Percentiles rank a stretch among this genome's conserved stretches.
These are phyloP conservation scores for Bipolaris cookei DNA, from an alignment of 2,329 filamentous ascomycete genomes.

Conservation along the genomic window DNA sequence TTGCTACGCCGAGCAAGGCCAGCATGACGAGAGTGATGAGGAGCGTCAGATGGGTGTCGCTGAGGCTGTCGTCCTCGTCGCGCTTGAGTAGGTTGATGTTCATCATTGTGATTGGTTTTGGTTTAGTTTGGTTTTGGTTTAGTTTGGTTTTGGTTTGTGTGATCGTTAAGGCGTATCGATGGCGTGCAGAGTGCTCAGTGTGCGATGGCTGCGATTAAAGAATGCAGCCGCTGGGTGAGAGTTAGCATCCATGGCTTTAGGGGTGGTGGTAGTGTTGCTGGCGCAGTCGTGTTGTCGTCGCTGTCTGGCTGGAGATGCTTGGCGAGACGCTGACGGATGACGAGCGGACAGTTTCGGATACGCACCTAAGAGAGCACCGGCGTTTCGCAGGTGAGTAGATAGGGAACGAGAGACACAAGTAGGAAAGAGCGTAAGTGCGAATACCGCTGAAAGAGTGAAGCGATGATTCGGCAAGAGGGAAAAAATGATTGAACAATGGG, in stretches of 20 bases:
- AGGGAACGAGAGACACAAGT: slow-evolving; percentile 33
- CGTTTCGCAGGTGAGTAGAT: slow-evolving; percentile 16
- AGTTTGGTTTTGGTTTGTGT: slow-evolving; percentile 15
- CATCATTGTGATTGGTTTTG: slow-evolving; percentile 42
- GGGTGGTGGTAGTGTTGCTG: slow-evolving; percentile 8
- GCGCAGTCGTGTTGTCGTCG: slow-evolving; percentile 15
- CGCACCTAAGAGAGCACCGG: slow-evolving; percentile 37
- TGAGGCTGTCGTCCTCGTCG: slow-evolving; percentile 59
- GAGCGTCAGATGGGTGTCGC: slow-evolving; percentile 71
- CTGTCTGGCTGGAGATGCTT: slow-evolving; percentile 12
- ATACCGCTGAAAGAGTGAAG: slow-evolving; percentile 71
- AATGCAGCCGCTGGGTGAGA: slow-evolving; percentile 33
- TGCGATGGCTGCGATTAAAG: slow-evolving; percentile 32
- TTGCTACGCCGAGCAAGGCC: slow-evolving; percentile 72
- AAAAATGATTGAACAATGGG: slow-evolving; percentile 31
- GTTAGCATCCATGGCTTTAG: slow-evolving; percentile 27
- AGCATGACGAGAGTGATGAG: slow-evolving; percentile 81
- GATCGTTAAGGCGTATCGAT: slow-evolving; percentile 32
- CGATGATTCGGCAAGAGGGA: slow-evolving; percentile 52
- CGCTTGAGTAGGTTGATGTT: slow-evolving; percentile 58
- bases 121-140: slow-evolving; percentile 2
- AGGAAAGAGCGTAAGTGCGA: slow-evolving; percentile 52
- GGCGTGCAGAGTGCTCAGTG: slow-evolving; percentile 26
- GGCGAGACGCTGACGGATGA: slow-evolving; percentile 26
- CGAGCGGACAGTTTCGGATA: slow-evolving; percentile 25